These are phyloP conservation scores for Uronychia setigera DNA, from an alignment of 73 alveolate genomes.

Conservation along the genomic window DNA sequence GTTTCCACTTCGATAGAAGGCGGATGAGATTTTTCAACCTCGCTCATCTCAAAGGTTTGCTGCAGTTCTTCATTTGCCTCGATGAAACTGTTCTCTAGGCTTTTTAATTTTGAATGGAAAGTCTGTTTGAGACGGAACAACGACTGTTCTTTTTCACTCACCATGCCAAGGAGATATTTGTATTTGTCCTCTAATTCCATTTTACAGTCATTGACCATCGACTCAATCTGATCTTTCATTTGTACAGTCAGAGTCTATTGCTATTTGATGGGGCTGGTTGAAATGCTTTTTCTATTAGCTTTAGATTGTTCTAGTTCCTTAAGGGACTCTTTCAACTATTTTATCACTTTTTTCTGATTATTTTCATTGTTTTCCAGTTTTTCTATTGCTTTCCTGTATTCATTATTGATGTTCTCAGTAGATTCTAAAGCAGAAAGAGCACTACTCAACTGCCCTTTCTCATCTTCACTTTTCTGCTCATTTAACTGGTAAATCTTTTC, in stretches of 20 bases:
- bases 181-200: background rate
- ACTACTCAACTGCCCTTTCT: background rate
- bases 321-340: background rate
- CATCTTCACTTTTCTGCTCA: background rate
- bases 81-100: background rate
- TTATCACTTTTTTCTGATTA: background rate
- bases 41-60: background rate
- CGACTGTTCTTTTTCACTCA: background rate
- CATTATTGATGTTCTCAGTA: background rate
- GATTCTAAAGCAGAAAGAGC: background rate
- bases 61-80: slow-evolving; percentile 16
- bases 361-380: background rate
- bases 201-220: background rate
- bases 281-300: background rate
- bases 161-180: background rate
- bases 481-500: too few relatives aligned
- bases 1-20: background rate
- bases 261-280: background rate
- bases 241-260: background rate
- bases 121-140: background rate
- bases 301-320: background rate
- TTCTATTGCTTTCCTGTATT: background rate
- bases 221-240: background rate
- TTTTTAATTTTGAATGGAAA: background rate
- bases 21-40: background rate